Conservation (phyloP, 2,329 filamentous ascomycete genomes). For the Ambrosiella beaveri region DNA sequence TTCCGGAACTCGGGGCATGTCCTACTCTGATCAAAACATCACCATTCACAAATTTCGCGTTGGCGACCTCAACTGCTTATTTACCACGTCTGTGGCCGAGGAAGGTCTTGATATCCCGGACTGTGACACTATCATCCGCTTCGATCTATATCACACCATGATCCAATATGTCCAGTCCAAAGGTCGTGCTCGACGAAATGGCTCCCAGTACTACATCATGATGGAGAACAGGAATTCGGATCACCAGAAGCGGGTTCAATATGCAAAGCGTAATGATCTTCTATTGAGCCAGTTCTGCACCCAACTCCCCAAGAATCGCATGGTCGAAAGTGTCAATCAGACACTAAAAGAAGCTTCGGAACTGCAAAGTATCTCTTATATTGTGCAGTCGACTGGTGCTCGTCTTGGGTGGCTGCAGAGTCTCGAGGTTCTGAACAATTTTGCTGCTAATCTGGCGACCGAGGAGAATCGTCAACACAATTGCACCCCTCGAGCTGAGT, state of each 20-base stretch:
- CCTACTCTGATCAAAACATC: constrained; percentile 56
- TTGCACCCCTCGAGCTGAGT: constrained; percentile 31
- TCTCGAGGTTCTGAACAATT: constrained; percentile 53
- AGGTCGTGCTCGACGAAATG: constrained; percentile 60
- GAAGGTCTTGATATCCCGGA: constrained; percentile 52
- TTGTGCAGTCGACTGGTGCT: constrained; percentile 50
- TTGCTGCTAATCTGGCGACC: constrained; percentile 44
- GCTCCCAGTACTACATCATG: constrained; percentile 76
- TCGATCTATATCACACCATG: constrained; percentile 75
- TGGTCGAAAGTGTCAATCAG: not conserved
- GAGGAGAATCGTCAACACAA: constrained; percentile 23
- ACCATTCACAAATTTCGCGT: constrained; percentile 48
- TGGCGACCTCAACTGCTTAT: constrained; percentile 43
- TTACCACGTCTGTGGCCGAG: constrained; percentile 50
- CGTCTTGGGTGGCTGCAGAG: constrained; percentile 64
- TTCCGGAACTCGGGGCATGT: constrained; percentile 29
- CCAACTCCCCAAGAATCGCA: constrained; percentile 53
- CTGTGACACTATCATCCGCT: constrained; percentile 52
- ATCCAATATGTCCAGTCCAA: constrained; percentile 92
- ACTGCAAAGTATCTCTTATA: constrained; percentile 32
- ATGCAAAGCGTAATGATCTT: constrained; percentile 42
- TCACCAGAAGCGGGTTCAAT: constrained; percentile 38
- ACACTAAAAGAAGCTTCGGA: not conserved
- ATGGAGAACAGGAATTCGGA: constrained; percentile 49
- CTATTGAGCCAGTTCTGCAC: constrained; percentile 61